Evolutionary conservation across 352 stramenopile species (phyloP), one percentile per base, ranked within the genome.

Genomic region (Peronosclerospora sorghi): DNA sequence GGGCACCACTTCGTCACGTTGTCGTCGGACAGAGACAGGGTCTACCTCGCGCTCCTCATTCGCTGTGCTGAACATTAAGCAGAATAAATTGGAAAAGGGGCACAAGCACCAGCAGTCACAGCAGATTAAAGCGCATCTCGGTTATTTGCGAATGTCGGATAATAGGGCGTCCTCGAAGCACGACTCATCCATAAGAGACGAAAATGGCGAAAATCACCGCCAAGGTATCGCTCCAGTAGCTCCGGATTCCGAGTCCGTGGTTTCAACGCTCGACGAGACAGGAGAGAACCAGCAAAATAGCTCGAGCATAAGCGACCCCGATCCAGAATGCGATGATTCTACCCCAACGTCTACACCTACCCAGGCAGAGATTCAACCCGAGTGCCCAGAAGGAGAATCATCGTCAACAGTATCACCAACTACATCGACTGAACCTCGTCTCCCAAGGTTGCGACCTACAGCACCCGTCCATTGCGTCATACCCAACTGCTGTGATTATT

Each of bases 401-500:
- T 21, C 51, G 28, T 30, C 46, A 32, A 37, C 32, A 37, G 32
- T 46, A 40, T 45, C 46, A 28, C 8, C 35, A n/a, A 29, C 8
- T 8, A 24, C 20, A 13, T 24, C 35, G 12, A 37, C 41, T 23
- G 23, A 48, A 43, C 34, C 35, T 35, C 6, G n/a, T 39, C 53
- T 67, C 19, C 57, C 57, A 26, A 51, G 37, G 14, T 34, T 63
- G 27, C 48, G 30, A 52, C 48, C 45, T 18, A 56, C 37, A 19
- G 15, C 53, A 36, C 53, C 45, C 2, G 13, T 26, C 17, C 35
- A 35, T 30, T 50, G 44, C 26, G 53, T 67, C 6, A 30, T 58
- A 8, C 53, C 57, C 13, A 63, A 67, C 14, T 67, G 57, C 53
- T 67, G 57, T 34, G 57, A 67, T 30, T 63, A 42, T 30, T 67